Conservation (phyloP, 139 green algal species). For the Pedinophyceae sp. region DNA sequence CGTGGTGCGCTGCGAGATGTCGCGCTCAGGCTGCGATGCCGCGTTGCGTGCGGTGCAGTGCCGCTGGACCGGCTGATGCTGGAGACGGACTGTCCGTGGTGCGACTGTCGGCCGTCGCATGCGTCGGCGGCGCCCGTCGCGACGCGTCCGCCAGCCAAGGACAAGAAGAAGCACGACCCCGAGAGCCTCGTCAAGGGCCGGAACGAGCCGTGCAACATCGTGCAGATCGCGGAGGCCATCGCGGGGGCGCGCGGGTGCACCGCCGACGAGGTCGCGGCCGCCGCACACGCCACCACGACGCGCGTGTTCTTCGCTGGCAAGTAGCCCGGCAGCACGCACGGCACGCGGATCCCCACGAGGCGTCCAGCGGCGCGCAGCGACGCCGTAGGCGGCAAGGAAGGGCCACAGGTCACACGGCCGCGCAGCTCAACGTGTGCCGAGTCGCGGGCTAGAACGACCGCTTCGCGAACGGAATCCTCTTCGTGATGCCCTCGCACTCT, state of each 20-base stretch:
- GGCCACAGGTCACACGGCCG: too few species aligned
- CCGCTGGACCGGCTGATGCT: constrained; percentile 59
- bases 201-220: constrained; percentile 68
- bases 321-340: too few species aligned
- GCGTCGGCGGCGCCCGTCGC: constrained; percentile 5
- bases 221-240: constrained; percentile 13
- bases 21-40: background rate
- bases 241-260: background rate
- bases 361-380: too few species aligned
- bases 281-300: background rate
- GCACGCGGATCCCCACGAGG: too few species aligned
- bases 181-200: constrained; percentile 55
- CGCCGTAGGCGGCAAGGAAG: too few species aligned
- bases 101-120: constrained; percentile 41
- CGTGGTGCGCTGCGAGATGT: background rate
- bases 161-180: constrained; percentile 58
- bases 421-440: too few species aligned
- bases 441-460: too few species aligned
- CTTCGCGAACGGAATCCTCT: too few species aligned
- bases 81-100: constrained; percentile 80
- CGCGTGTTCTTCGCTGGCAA: background rate
- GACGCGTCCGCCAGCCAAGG: constrained; percentile 19
- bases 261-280: background rate
- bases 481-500: too few species aligned
- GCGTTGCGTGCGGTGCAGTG: constrained; percentile 11